Conservation (phyloP, 805 yeast species). For the Zygoascus biomembranicola region DNA sequence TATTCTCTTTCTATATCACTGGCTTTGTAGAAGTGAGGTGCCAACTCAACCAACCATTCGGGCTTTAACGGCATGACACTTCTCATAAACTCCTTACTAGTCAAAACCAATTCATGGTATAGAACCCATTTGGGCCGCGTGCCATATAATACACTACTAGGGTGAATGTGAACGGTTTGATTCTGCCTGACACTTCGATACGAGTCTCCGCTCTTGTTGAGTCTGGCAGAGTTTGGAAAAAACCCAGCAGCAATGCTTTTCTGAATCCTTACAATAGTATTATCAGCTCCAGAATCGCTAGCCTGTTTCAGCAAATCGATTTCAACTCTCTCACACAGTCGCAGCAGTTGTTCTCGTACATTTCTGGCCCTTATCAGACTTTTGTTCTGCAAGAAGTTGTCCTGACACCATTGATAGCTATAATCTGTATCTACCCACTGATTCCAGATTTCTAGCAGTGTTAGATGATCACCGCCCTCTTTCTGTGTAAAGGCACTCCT, state of each 20-base stretch:
- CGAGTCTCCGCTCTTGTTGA: slow-evolving; percentile 57
- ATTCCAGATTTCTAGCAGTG: slow-evolving; percentile 68
- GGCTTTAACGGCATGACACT: slow-evolving; percentile 79
- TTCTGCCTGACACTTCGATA: slow-evolving; percentile 63
- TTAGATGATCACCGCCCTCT: slow-evolving; percentile 78
- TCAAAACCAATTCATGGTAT: slow-evolving; percentile 72
- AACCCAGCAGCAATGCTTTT: slow-evolving; percentile 42
- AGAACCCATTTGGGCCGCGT: slow-evolving; percentile 67
- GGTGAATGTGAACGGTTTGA: slow-evolving; percentile 69
- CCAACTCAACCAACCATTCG: slow-evolving; percentile 59
- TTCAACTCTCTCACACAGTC: slow-evolving; percentile 46
- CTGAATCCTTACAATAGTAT: slow-evolving; percentile 61
- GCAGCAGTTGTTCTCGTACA: slow-evolving; percentile 61
- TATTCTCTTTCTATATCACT: slow-evolving; percentile 25
- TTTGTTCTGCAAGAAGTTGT: slow-evolving; percentile 72
- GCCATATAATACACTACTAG: slow-evolving; percentile 66
- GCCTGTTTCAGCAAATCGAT: slow-evolving; percentile 37
- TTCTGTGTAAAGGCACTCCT: slow-evolving; percentile 61
- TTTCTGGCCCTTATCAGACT: slow-evolving; percentile 71
- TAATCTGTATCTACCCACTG: slow-evolving; percentile 60
- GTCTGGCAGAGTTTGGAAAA: slow-evolving; percentile 41
- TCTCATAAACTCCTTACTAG: slow-evolving; percentile 88
- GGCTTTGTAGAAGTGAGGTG: slow-evolving; percentile 32
- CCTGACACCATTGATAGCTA: slow-evolving; percentile 67
- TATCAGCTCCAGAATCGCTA: slow-evolving; percentile 54